Percentiles rank a stretch among this genome's conserved stretches.
Conservation (phyloP, 371 early-diverging fungal species). For the Zancudomyces culisetae region DNA sequence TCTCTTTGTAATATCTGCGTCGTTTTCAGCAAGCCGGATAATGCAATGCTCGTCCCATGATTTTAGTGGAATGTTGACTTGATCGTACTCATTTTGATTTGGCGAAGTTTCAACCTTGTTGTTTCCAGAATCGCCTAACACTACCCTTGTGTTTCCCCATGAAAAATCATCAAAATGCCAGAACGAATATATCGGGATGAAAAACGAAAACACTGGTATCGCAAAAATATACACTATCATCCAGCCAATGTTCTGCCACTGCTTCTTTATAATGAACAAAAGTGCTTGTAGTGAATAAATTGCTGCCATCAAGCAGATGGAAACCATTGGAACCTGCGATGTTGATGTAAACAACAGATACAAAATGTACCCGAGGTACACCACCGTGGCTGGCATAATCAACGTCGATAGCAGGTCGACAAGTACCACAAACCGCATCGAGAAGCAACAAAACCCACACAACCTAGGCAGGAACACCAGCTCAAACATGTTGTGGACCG, state of each 20-base stretch:
- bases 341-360: slow-evolving; percentile 54
- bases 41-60: slow-evolving; percentile 75
- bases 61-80: slow-evolving; percentile 63
- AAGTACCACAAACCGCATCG: slow-evolving; percentile 85
- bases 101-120: slow-evolving; percentile 31
- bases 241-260: slow-evolving; percentile 89
- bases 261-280: slow-evolving; percentile 57
- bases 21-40: not conserved
- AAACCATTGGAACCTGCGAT: slow-evolving; percentile 62
- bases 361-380: slow-evolving; percentile 54
- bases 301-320: slow-evolving; percentile 40
- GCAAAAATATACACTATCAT: slow-evolving; percentile 76
- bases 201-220: slow-evolving; percentile 61
- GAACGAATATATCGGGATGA: slow-evolving; percentile 66
- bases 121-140: slow-evolving; percentile 64
- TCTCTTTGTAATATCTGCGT: not conserved
- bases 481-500: slow-evolving; percentile 80
- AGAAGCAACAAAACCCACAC: slow-evolving; percentile 89
- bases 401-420: slow-evolving; percentile 77
- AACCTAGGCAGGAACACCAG: slow-evolving; percentile 59
- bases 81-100: slow-evolving; percentile 63
- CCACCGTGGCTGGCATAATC: slow-evolving; percentile 71
- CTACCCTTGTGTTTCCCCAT: slow-evolving; percentile 92
- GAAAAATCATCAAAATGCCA: slow-evolving; percentile 96
- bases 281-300: slow-evolving; percentile 63